Base-by-base conservation (phyloP, 345 rosid genomes). In the Populus ilicifolia region DNA sequence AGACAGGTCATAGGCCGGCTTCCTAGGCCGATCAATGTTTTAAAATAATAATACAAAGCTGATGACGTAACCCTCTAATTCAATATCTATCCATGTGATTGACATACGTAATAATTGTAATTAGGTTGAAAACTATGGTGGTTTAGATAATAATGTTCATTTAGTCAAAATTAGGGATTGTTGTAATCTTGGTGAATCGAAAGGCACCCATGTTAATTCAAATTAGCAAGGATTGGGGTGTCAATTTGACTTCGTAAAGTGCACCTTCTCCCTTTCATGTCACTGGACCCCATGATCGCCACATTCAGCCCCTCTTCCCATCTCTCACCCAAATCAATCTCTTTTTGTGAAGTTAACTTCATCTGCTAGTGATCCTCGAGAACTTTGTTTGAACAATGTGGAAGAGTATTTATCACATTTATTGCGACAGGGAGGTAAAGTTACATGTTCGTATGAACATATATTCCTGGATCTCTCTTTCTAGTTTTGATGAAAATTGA, bases 221-320 rank as follows among this genome's bases (percentile, higher is more conserved):
- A 76, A 70, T 16, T 27, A 39, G 73, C 16, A 74, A 71, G 38
- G 81, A 76, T 66, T n/a, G 20, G 80, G 33, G 35, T 41, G 78
- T 33, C 56, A 41, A 54, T 79, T 85, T 85, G 84, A 85, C 86
- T 70, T 85, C 68, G 10, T 63, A 61, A 71, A 70, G 61, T 43
- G 79, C 70, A 71, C 27, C 64, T 83, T 63, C 50, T 67, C 38
- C 80, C 78, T 80, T 85, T 46, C 77, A 82, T 46, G 79, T 70
- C 74, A 18, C 20, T 4, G 78, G 86, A 71, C 75, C 88, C 86
- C 86, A 82, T 62, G 8, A n/a, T 48, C 20, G 69, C 69, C 75
- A 44, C 79, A 59, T 86, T 82, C 87, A 84, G 64, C 81, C 81
- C 87, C 87, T 76, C 79, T 80, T 7, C 83, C 87, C 82, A 18